These are phyloP conservation scores for Mycocentrospora acerina DNA, from an alignment of 2,329 filamentous ascomycete species.

Conservation along the genomic window DNA sequence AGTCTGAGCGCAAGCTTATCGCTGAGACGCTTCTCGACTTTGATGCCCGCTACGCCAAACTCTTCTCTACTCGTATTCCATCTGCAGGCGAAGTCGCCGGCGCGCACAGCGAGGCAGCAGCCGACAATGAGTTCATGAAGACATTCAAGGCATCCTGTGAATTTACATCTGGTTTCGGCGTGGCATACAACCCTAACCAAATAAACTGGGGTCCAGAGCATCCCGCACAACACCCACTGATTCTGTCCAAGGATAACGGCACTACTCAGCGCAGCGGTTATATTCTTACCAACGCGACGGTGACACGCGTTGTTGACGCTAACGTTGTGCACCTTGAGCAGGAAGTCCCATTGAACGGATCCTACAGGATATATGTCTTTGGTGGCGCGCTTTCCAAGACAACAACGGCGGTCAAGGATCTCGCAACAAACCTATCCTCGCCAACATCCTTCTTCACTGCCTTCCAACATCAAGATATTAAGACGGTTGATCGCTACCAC, in stretches of 20 bases:
- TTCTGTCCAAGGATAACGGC: slow-evolving; percentile 59
- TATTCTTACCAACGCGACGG: slow-evolving; percentile 74
- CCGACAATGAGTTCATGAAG: slow-evolving; percentile 78
- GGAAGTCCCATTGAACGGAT: slow-evolving; percentile 83
- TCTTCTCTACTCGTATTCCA: slow-evolving; percentile 80
- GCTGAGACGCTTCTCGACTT: slow-evolving; percentile 84
- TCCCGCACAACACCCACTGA: slow-evolving; percentile 67
- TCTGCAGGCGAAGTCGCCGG: slow-evolving; percentile 71
- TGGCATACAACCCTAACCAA: slow-evolving; percentile 77
- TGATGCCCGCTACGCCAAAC: slow-evolving; percentile 83
- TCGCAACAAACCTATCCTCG: slow-evolving; percentile 65
- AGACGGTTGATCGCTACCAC: slow-evolving; percentile 58
- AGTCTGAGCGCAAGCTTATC: slow-evolving; percentile 79
- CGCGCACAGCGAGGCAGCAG: slow-evolving; percentile 48
- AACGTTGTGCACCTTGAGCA: slow-evolving; percentile 91
- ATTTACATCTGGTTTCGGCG: slow-evolving; percentile 90
- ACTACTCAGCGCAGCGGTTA: slow-evolving; percentile 71
- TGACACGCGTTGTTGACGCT: slow-evolving; percentile 83
- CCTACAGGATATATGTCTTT: slow-evolving; percentile 84
- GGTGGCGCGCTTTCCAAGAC: slow-evolving; percentile 64
- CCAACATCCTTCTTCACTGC: slow-evolving; percentile 71
- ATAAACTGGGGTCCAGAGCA: slow-evolving; percentile 82
- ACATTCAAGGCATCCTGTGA: slow-evolving; percentile 90
- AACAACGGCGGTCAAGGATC: slow-evolving; percentile 68
- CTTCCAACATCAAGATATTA: slow-evolving; percentile 64